These are phyloP conservation scores for Cerrena zonata DNA, from an alignment of 1,284 basidiomycete species.

Conservation along the genomic window DNA sequence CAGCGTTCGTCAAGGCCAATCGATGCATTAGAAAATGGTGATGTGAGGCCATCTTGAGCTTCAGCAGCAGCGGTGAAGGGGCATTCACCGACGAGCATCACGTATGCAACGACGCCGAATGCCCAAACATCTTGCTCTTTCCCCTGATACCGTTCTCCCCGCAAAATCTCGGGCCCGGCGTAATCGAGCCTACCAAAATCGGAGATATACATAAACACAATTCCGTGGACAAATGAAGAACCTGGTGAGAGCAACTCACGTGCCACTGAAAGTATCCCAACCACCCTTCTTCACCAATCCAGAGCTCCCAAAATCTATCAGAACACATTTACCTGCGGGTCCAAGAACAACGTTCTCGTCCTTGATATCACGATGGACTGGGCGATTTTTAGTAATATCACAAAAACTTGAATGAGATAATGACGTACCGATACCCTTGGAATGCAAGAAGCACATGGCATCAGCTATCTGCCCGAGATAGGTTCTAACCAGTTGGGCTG, in stretches of 20 bases:
- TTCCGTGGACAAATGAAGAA: background rate
- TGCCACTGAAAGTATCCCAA: slow-evolving; percentile 95
- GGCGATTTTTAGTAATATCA: slow-evolving; percentile 1
- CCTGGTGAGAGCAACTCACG: slow-evolving; percentile 59
- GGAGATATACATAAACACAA: slow-evolving; percentile 4
- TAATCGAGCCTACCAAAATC: slow-evolving; percentile 74
- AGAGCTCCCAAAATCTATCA: slow-evolving; percentile 96
- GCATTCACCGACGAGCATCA: slow-evolving; percentile 91
- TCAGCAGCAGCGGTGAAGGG: slow-evolving; percentile 86
- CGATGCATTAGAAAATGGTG: slow-evolving; percentile 67
- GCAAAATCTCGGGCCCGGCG: slow-evolving; percentile 92
- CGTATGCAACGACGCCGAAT: slow-evolving; percentile 94
- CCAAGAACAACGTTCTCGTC: slow-evolving; percentile 93
- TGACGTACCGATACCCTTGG: slow-evolving; percentile 75
- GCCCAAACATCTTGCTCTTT: slow-evolving; percentile 99
- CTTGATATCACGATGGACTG: slow-evolving; percentile 96
- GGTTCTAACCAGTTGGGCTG: slow-evolving; percentile 69
- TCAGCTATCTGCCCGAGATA: slow-evolving; percentile 94
- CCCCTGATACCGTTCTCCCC: slow-evolving; percentile 89
- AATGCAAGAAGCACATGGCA: slow-evolving; percentile 85
- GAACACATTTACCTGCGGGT: slow-evolving; percentile 69
- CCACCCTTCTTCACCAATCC: slow-evolving; percentile 78
- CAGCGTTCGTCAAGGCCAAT: slow-evolving; percentile 75
- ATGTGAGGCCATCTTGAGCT: slow-evolving; percentile 72
- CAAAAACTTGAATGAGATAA: slow-evolving; percentile 5